Base-by-base conservation (phyloP, 805 yeast species). In the Trichomonascus vanleenenianus region DNA sequence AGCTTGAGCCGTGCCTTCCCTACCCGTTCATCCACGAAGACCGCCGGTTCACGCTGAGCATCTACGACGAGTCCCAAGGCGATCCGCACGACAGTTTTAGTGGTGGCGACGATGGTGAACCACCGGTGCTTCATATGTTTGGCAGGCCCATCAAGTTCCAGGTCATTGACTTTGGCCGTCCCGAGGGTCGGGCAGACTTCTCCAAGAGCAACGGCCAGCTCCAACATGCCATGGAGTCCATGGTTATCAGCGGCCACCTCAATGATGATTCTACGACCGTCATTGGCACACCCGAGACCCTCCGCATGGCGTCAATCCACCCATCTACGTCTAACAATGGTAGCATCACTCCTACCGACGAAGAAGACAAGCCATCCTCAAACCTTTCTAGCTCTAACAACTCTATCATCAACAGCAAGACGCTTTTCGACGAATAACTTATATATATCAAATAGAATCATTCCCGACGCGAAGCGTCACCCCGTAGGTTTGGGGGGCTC, bases 11-110 rank as follows among this genome's bases (percentile, higher is more conserved):
- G 9, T 53, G 55, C 33, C 34, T 53, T 16, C 60, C 61, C 1
- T 56, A 51, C 44, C 58, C 58, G 7, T 55, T 40, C 42, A 46
- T 57, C 27, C 58, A 57, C 42, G 52, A 50, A 12, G 58, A 56
- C 45, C 47, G 58, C 15, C 48, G 55, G 1, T 36, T 55, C 7
- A 38, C 37, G n/a, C 39, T 56, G 36, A 42, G 44, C 38, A 25
- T 22, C 12, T 30, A 12, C 25, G 37, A 37, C 3, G 27, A 32
- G n/a, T 7, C 18, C 20, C 20, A 22, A 11, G 39, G 39, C 30
- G 39, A 32, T 4, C 19, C 37, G 19, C 33, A 8, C 14, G 30
- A 27, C 16, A 9, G 25, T 11, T 35, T n/a, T 20, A 35, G 22
- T 19, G 42, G 33, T n/a, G 36, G 33, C 25, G 45, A 44, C 18